These are phyloP conservation scores for Euphorbia lathyris DNA, from an alignment of 345 rosid species.

Conservation along the genomic window DNA sequence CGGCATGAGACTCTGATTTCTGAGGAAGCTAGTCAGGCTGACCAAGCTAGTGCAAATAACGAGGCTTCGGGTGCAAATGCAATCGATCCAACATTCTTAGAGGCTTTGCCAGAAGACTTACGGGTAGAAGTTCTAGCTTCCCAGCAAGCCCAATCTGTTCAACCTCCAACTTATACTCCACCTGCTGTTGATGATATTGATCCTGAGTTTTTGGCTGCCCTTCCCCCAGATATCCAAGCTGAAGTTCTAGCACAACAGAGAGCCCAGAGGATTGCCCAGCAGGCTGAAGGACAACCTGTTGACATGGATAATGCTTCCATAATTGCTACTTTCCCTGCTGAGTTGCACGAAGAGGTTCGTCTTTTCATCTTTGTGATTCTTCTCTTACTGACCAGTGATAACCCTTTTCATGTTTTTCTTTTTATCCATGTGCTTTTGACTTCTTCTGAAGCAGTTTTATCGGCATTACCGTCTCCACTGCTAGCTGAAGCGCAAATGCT, in stretches of 20 bases:
- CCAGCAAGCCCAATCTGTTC: conserved; percentile 90
- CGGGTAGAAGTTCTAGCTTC: conserved; percentile 97
- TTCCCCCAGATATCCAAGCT: conserved; percentile 98
- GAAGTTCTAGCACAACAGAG: conserved; percentile 99
- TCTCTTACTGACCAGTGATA: conserved; percentile 16
- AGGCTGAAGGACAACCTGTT: conserved; percentile 93
- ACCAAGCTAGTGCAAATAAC: conserved; percentile 37
- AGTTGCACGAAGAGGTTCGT: conserved; percentile 93
- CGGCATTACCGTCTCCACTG: conserved; percentile 87
- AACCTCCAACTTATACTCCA: conserved; percentile 77
- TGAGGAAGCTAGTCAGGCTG: conserved; percentile 53
- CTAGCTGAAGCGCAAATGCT: conserved; percentile 98
- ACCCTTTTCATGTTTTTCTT: conserved; percentile 18
- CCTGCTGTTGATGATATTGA: conserved; percentile 93
- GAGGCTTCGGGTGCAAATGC: conserved; percentile 63
- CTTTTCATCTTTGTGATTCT: conserved; percentile 15
- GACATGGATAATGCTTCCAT: conserved; percentile 99
- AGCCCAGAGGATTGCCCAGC: conserved; percentile 84
- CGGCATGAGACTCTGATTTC: conserved; percentile 36
- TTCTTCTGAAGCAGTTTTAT: conserved; percentile 90
- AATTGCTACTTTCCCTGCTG: conserved; percentile 95
- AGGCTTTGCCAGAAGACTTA: conserved; percentile 91
- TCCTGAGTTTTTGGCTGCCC: conserved; percentile 97
- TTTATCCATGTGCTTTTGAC: conserved; percentile 78
- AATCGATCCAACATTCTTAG: conserved; percentile 95